Base-by-base conservation (phyloP, 2,329 filamentous ascomycete genomes). In the Tympanopsis confertula region DNA sequence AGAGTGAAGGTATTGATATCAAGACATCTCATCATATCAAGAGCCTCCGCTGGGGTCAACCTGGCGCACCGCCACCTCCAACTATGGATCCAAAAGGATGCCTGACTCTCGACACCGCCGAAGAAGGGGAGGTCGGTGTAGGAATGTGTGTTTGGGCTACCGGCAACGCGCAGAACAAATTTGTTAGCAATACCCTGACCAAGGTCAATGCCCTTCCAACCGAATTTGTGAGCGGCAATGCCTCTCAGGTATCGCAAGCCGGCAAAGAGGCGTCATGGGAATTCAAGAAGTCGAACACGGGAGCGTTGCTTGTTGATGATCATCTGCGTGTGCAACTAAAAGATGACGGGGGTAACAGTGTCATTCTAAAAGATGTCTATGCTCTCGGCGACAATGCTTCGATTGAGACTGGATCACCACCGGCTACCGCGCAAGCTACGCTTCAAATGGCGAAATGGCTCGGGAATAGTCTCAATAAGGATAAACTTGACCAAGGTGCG, bases 361-460 rank as follows among this genome's bases (percentile, higher is more conserved):
- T 62, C 2, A 57, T 67, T 3, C 55, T 74, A 30, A 55, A 63
- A 14, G 68, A 75, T 41, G 71, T 77, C 37, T 72, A 62, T 38
- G 59, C 68, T 1, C 48, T 73, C 5, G 74, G 73, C 14, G 74
- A 77, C 53, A 76, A 71, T 44, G 69, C 68, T 1, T 62, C 66
- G 43, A 55, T 67, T 2, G 69, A 73, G 48, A 63, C 55, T 3
- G 67, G 66, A 1, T 51, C 58, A 0, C 71, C 61, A 1, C 73
- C 73, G 0, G 70, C 72, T 0, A 78, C 73, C 1, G 72, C 73
- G 2, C 73, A 75, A 50, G 71, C 74, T 1, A 69, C 72, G 0
- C 64, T 61, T 13, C 74, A 78, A 47, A 71, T 77, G 49, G 71
- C 72, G 0, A 58, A 61, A 18, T 77, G 71, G 72, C 59, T 78